Conservation (phyloP, 164 flowering plant genomes). For the Annona cherimola region DNA sequence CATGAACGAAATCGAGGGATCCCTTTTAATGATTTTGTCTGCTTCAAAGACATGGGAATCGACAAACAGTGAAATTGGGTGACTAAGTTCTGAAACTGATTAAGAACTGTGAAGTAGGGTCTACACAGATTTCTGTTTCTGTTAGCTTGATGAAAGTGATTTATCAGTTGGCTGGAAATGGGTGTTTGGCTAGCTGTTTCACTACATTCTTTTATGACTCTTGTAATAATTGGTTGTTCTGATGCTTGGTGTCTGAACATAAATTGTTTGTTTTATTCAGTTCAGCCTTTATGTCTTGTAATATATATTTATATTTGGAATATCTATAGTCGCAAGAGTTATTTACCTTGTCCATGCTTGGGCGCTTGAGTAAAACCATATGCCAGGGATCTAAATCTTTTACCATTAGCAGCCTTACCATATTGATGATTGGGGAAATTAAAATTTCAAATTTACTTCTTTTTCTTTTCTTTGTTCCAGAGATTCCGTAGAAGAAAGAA, state of each 20-base stretch:
- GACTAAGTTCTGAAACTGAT: slow-evolving; percentile 4
- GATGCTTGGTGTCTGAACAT: not conserved
- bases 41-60: slow-evolving; percentile 35
- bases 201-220: not conserved
- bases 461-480: not conserved
- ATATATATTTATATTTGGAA: not conserved
- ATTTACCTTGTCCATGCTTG: not conserved
- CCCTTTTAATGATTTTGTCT: slow-evolving; percentile 28
- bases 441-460: not conserved
- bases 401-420: too few species aligned
- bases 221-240: too few species aligned
- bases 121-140: not conserved
- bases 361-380: not conserved
- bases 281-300: not conserved
- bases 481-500: not conserved
- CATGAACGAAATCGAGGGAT: slow-evolving; percentile 45
- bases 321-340: not conserved
- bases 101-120: not conserved
- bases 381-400: too few species aligned
- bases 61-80: slow-evolving; percentile 13
- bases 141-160: not conserved
- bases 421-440: not conserved
- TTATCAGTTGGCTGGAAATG: not conserved
- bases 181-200: not conserved
- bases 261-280: not conserved